phyloP scores from a whole-genome alignment of 2,329 filamentous ascomycete genomes.

The Penicillium sp. region DNA sequence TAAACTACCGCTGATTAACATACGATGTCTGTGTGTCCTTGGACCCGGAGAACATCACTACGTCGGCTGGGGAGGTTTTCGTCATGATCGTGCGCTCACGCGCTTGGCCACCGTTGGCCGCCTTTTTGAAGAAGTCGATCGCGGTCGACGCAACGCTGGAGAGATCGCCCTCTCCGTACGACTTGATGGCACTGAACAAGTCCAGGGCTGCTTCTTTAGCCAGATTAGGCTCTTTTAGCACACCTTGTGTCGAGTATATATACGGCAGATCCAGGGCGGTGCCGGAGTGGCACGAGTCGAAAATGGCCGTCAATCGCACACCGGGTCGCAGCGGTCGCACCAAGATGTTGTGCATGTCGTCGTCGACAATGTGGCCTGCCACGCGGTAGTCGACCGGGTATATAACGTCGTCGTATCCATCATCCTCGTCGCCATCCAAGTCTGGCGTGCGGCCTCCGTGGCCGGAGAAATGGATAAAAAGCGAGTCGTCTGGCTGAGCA shows the following conservation, averaged over 20 bases:
- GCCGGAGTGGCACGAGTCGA: slow-evolving; percentile 64
- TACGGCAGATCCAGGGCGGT: slow-evolving; percentile 64
- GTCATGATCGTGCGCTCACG: slow-evolving; percentile 76
- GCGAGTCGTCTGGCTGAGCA: slow-evolving; percentile 81
- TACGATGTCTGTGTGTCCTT: slow-evolving; percentile 81
- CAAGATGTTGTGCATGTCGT: slow-evolving; percentile 71
- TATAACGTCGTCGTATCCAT: slow-evolving; percentile 70
- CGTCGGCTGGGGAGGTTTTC: slow-evolving; percentile 90
- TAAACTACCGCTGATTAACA: slow-evolving; percentile 11
- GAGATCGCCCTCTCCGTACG: slow-evolving; percentile 78
- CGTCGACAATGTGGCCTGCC: slow-evolving; percentile 69
- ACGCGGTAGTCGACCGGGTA: slow-evolving; percentile 68
- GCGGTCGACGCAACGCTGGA: slow-evolving; percentile 72
- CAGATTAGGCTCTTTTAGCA: slow-evolving; percentile 63
- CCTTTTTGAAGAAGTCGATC: slow-evolving; percentile 83
- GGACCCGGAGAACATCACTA: slow-evolving; percentile 95
- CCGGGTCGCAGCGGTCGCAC: slow-evolving; percentile 75
- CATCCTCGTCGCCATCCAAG: slow-evolving; percentile 68
- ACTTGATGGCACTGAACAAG: slow-evolving; percentile 60
- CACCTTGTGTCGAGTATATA: slow-evolving; percentile 61
- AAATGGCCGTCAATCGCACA: slow-evolving; percentile 69
- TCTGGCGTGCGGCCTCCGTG: slow-evolving; percentile 72
- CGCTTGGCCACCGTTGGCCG: slow-evolving; percentile 69
- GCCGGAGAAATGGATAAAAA: slow-evolving; percentile 95
- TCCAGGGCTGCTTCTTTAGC: slow-evolving; percentile 63